Conservation (phyloP, 2,329 filamentous ascomycete species). For the Chalaropsis thielavioides region DNA sequence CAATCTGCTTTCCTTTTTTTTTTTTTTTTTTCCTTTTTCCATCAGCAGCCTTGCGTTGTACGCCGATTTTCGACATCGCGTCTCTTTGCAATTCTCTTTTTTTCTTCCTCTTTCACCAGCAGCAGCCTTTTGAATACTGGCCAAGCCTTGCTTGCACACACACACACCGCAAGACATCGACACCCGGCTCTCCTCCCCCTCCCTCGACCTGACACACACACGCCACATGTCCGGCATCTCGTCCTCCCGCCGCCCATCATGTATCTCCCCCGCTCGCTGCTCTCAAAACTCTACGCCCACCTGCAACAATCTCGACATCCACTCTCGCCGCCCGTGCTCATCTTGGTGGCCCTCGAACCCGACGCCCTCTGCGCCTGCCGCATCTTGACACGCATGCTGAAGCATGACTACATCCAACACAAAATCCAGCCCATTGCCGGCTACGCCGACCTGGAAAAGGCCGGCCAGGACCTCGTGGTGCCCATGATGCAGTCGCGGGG, state of each 20-base stretch:
- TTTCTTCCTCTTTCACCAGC: too few relatives aligned
- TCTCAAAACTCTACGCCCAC: conserved; percentile 83
- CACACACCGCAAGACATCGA: background rate
- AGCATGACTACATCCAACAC: conserved; percentile 93
- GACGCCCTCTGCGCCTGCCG: conserved; percentile 92
- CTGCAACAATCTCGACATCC: conserved; percentile 76
- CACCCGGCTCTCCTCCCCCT: too few relatives aligned
- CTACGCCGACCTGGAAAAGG: conserved; percentile 74
- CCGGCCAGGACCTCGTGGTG: conserved; percentile 61
- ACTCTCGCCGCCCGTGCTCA: conserved; percentile 77
- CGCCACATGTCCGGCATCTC: background rate
- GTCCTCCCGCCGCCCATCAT: conserved; percentile 35
- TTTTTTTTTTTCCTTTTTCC: background rate
- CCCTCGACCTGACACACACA: background rate
- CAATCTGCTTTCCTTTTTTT: background rate
- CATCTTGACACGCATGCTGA: conserved; percentile 83
- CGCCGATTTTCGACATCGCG: background rate
- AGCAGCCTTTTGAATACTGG: too few relatives aligned
- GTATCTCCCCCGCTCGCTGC: conserved; percentile 84
- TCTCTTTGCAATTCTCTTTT: too few relatives aligned
- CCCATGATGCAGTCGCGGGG: conserved; percentile 79
- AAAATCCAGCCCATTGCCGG: conserved; percentile 92
- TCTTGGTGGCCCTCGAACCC: conserved; percentile 85
- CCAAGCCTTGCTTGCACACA: too few relatives aligned
- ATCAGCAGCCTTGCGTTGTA: too few relatives aligned